Conservation (phyloP, 495 filamentous ascomycete species). For the Gamarada debralockiae region DNA sequence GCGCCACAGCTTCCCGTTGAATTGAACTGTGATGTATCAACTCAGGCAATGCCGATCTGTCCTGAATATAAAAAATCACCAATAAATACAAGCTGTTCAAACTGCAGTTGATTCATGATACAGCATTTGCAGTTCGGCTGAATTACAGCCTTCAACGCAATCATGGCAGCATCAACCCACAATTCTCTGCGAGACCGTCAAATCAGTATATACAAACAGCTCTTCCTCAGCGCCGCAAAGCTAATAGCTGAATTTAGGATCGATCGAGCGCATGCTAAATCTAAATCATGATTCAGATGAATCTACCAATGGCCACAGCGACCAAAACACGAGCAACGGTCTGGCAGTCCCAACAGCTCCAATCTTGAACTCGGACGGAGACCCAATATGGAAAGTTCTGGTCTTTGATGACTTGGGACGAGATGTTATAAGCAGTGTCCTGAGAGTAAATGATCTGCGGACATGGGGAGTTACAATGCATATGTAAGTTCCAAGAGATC, state of each 20-base stretch:
- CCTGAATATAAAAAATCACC: slow-evolving; percentile 2
- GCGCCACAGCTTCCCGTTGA: background rate
- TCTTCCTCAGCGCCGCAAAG: slow-evolving; percentile 3
- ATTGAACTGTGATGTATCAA: background rate
- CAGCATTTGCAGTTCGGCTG: slow-evolving; percentile 16
- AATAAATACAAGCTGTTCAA: background rate
- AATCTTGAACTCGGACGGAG: slow-evolving; percentile 82
- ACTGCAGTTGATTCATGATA: slow-evolving; percentile 8
- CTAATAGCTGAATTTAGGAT: slow-evolving; percentile 55
- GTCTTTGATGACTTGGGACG: slow-evolving; percentile 60
- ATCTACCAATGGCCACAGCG: slow-evolving; percentile 51
- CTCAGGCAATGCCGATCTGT: slow-evolving; percentile 3
- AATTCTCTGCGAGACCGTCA: slow-evolving; percentile 91
- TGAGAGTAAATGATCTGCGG: slow-evolving; percentile 88
- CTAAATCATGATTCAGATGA: slow-evolving; percentile 70
- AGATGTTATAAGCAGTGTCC: slow-evolving; percentile 84
- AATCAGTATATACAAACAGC: slow-evolving; percentile 66
- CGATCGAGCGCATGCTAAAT: slow-evolving; percentile 94
- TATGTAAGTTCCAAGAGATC: slow-evolving; percentile 48
- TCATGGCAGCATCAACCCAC: slow-evolving; percentile 63
- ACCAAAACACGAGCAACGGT: slow-evolving; percentile 48
- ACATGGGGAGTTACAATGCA: slow-evolving; percentile 96
- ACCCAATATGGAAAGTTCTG: slow-evolving; percentile 66
- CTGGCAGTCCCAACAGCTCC: slow-evolving; percentile 67
- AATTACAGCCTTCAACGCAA: slow-evolving; percentile 19